Base-by-base conservation (phyloP, 306 rosid genomes). In the Begonia masoniana region DNA sequence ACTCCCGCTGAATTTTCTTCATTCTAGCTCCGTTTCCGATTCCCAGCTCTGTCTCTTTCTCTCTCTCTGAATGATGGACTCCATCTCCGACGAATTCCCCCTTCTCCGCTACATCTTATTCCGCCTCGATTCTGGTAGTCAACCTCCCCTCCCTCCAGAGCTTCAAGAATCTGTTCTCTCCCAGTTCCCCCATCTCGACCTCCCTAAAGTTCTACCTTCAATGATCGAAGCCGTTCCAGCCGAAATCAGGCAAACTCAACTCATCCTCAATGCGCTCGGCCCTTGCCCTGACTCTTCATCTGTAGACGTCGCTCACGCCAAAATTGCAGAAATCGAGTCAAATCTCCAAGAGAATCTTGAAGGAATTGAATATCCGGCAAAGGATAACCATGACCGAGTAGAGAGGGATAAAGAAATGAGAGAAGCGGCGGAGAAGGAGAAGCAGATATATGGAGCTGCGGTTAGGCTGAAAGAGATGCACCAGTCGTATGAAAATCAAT, bases 391-490 rank as follows among this genome's bases (percentile, higher is more conserved):
- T 3, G 24, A 67, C 48, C 35, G 71, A 10, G 66, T 76, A 0
- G 78, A 74, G 4, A 68, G 39, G 10, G 87, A 82, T 64, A 72
- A 31, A 10, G 51, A 60, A 59, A 56, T 57, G 48, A 71, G 78
- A 70, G 65, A 64, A 12, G 31, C 60, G 21, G 67, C 77, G 7
- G 97, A 85, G 52, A 78, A 56, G 46, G 95, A 85, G 55, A 78
- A 41, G 57, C 76, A 74, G 35, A 15, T 21, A 5, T 75, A 52
- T 50, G 76, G 62, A 36, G 73, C 80, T 1, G 50, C 85, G 53
- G 31, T 81, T 7, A 81, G 82, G 79, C 55, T 81, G 19, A 94
- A 76, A 5, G 84, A 85, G 57, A 77, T 85, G 88, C 96, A 83
- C 57, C 74, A 47, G 0, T 58, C 83, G 11, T 91, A 83, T 64